Percentiles rank a stretch among this genome's conserved stretches.
phyloP scores from a whole-genome alignment of 768 basidiomycete genomes.

The Hirschioporus abietinus region DNA sequence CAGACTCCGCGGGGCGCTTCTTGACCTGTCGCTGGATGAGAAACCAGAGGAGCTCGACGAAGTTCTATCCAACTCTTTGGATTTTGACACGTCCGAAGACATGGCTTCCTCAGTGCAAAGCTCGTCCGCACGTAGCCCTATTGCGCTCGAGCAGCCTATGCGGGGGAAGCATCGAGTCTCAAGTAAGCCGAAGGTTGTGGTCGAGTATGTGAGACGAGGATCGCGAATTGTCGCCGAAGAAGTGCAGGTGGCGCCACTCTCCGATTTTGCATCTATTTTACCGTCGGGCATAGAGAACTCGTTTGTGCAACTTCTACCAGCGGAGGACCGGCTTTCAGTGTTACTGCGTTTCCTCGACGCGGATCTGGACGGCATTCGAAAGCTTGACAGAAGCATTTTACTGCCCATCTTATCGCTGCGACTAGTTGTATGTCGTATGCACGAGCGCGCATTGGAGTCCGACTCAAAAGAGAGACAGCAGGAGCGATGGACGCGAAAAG shows the following conservation, averaged over 20 bases:
- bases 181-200: conserved; percentile 24
- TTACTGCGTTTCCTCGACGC: conserved; percentile 54
- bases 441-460: conserved; percentile 45
- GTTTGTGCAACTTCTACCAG: conserved; percentile 45
- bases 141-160: neutral
- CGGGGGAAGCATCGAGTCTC: conserved; percentile 11
- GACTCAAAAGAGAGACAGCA: conserved; percentile 52
- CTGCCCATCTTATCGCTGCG: conserved; percentile 53
- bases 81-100: conserved; percentile 6
- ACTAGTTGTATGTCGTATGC: conserved; percentile 52
- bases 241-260: conserved; percentile 45
- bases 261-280: conserved; percentile 29
- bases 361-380: conserved; percentile 41
- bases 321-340: conserved; percentile 47
- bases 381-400: conserved; percentile 41
- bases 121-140: neutral
- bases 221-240: conserved; percentile 56
- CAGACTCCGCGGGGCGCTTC: conserved; percentile 51
- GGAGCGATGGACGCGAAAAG: conserved; percentile 64
- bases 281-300: conserved; percentile 22
- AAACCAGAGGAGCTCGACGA: conserved; percentile 22
- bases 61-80: conserved; percentile 1
- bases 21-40: conserved; percentile 28
- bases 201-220: conserved; percentile 67
- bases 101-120: neutral